Conservation (phyloP, 768 basidiomycete species). For the Epithele typhae region DNA sequence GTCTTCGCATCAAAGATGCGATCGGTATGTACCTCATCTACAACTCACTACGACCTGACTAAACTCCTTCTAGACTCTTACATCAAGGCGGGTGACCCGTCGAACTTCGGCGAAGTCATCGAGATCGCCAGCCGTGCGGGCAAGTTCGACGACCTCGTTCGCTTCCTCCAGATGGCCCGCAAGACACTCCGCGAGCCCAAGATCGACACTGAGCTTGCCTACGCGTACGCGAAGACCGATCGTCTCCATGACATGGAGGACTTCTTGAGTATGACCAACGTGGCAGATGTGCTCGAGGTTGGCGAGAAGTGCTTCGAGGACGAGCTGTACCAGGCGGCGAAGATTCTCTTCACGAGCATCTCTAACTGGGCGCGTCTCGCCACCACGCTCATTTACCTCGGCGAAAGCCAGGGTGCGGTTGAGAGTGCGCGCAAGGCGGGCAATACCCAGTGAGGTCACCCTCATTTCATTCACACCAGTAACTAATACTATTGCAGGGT, state of each 20-base stretch:
- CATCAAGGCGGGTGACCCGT: constrained; percentile 94
- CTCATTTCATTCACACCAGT: background rate
- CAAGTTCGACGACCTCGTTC: constrained; percentile 90
- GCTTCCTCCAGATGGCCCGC: constrained; percentile 97
- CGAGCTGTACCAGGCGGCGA: constrained; percentile 94
- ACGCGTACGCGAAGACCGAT: constrained; percentile 97
- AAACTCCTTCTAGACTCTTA: constrained; percentile 75
- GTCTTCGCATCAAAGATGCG: constrained; percentile 95
- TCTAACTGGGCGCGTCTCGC: constrained; percentile 99
- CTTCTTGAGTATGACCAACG: constrained; percentile 97
- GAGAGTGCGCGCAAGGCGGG: constrained; percentile 99
- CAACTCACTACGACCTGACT: background rate
- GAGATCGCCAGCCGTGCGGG: constrained; percentile 94
- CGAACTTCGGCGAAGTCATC: constrained; percentile 92
- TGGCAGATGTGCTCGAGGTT: constrained; percentile 93
- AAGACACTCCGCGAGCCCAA: constrained; percentile 95
- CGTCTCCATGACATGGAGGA: constrained; percentile 99
- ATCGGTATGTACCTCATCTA: constrained; percentile 53
- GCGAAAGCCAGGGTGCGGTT: constrained; percentile 96
- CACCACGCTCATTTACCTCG: constrained; percentile 96
- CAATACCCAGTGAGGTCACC: constrained; percentile 80
- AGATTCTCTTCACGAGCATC: constrained; percentile 92
- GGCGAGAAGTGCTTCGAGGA: constrained; percentile 99
- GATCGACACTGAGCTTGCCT: constrained; percentile 97
- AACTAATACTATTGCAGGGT: constrained; percentile 47